Base-by-base conservation (phyloP, 345 rosid species). In the Noccaea caerulescens region DNA sequence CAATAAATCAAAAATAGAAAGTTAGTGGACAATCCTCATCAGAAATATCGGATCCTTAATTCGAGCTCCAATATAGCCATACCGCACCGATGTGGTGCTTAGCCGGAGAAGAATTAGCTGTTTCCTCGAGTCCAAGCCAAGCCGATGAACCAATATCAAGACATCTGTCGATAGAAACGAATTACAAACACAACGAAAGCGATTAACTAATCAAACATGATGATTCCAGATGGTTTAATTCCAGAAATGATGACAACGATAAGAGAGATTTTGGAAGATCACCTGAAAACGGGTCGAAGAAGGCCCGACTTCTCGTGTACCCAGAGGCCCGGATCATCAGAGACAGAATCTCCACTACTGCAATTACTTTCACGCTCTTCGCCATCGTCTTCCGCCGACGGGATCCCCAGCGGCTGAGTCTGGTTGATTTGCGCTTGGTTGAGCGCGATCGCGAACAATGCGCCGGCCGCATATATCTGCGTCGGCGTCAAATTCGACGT, bases 381-480 rank as follows among this genome's bases (percentile, higher is more conserved):
- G 6, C 73, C 80, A 30, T 72, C 81, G 9, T 70, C 78, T 55
- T 68, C 6, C 16, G 79, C 80, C 12, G 66, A 3, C 2, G 79
- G 77, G 33, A 61, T 37, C 70, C 97, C 93, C 5, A 89, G 65
- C 30, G 84, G 97, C 10, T 75, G 86, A 63, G 90, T 85, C 58
- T 91, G 99, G 79, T 87, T 86, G 79, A 84, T 77, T 83, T 93
- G 99, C 42, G 96, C 96, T 81, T 93, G 91, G 84, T 89, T 85
- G 12, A 94, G 73, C 10, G 96, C 84, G 71, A 91, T 81, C 27
- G 93, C 89, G 69, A 94, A 88, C 55, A 94, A 76, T 42, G 96
- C 91, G 50, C 84, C 90, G 27, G 88, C 91, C 4, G 83, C 97
- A 83, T 91, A 91, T 68, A 87, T 76, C 82, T 91, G 93, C 58